Conservation (phyloP, 768 basidiomycete species). For the Phanerochaete carnosa region DNA sequence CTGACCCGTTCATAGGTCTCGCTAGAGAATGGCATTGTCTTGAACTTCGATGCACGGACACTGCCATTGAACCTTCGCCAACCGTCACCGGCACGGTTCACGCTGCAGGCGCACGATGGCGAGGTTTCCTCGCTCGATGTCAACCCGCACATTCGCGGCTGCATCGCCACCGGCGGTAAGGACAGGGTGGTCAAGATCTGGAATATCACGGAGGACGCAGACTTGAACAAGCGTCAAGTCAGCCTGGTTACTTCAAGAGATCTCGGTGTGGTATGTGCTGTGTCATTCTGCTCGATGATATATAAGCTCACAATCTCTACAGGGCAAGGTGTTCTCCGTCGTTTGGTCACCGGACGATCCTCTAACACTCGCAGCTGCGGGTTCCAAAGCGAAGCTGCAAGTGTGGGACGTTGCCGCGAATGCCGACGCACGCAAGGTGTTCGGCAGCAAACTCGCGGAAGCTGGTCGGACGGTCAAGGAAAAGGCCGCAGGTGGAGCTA, state of each 20-base stretch:
- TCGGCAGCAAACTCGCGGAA: slow-evolving; percentile 71
- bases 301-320: neutral
- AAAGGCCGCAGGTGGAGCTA: slow-evolving; percentile 60
- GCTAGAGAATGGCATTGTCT: slow-evolving; percentile 89
- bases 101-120: slow-evolving; percentile 90
- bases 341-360: slow-evolving; percentile 94
- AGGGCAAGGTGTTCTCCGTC: slow-evolving; percentile 97
- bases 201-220: slow-evolving; percentile 74
- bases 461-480: slow-evolving; percentile 69
- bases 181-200: slow-evolving; percentile 97
- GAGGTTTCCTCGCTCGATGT: slow-evolving; percentile 87
- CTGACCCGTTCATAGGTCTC: slow-evolving; percentile 58
- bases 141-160: slow-evolving; percentile 86
- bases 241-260: slow-evolving; percentile 85
- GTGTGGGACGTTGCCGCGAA: slow-evolving; percentile 94
- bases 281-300: neutral
- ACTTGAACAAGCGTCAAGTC: slow-evolving; percentile 65
- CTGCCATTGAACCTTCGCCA: slow-evolving; percentile 65
- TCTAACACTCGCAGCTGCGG: slow-evolving; percentile 86
- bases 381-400: slow-evolving; percentile 91
- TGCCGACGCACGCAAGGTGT: slow-evolving; percentile 76
- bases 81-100: slow-evolving; percentile 76
- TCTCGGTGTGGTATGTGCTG: slow-evolving; percentile 74
- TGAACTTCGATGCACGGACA: slow-evolving; percentile 88
- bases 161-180: slow-evolving; percentile 89